Conservation (phyloP, 2,329 filamentous ascomycete genomes). For the Dothideomycetes sp. region DNA sequence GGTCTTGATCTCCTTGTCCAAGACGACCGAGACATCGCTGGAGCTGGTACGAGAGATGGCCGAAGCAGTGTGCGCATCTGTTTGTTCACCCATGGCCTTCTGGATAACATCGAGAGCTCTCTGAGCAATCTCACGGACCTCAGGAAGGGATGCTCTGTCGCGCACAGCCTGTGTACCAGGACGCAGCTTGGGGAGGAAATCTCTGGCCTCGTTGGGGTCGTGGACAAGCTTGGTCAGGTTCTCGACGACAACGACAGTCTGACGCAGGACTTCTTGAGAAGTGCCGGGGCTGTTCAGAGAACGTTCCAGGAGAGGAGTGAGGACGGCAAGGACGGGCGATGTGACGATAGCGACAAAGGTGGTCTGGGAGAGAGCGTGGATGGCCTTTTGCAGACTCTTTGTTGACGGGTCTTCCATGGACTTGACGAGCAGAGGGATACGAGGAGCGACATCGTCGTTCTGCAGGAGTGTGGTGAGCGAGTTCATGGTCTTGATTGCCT, state of each 20-base stretch:
- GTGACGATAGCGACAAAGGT: conserved; percentile 98
- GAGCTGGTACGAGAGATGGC: conserved; percentile 56
- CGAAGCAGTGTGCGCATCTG: conserved; percentile 43
- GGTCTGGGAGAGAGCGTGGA: conserved; percentile 91
- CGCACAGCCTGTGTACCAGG: conserved; percentile 87
- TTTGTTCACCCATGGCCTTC: conserved; percentile 71
- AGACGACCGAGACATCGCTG: conserved; percentile 63
- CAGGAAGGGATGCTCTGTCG: conserved; percentile 81
- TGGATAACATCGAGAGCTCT: conserved; percentile 79
- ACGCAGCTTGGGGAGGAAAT: conserved; percentile 88
- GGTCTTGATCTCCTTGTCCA: conserved; percentile 69
- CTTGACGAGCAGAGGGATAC: conserved; percentile 85
- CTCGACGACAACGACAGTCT: conserved; percentile 93
- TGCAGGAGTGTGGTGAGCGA: conserved; percentile 80
- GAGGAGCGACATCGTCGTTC: conserved; percentile 91
- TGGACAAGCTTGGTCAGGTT: conserved; percentile 98
- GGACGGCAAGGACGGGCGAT: conserved; percentile 84
- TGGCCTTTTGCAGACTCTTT: conserved; percentile 85
- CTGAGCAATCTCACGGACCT: conserved; percentile 82
- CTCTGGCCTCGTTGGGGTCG: conserved; percentile 85
- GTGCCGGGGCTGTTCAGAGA: conserved; percentile 87
- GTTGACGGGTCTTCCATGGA: conserved; percentile 91
- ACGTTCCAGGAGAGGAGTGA: conserved; percentile 90
- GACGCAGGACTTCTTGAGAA: conserved; percentile 84
- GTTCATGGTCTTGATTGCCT: conserved; percentile 85